Evolutionary conservation across 2,329 filamentous ascomycete genomes (phyloP).

Genomic region (Amauroascus verrucosus): DNA sequence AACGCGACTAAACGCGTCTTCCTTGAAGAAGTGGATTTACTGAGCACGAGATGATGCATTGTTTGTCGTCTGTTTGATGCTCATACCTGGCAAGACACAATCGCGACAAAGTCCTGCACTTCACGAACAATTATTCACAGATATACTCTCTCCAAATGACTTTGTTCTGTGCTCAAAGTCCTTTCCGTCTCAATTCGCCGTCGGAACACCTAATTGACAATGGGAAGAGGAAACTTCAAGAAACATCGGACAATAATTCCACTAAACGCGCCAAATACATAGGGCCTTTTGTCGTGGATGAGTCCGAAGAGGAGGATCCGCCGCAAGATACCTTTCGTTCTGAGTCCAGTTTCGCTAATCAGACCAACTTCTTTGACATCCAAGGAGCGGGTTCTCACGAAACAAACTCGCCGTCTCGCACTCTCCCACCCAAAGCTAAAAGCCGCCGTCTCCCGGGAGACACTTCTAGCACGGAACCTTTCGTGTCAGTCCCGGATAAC

Average conservation of each 20-base stretch:
- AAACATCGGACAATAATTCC: constrained; percentile 18
- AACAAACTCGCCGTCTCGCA: background rate
- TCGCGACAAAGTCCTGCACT: too few relatives aligned
- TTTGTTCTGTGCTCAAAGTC: constrained; percentile 6
- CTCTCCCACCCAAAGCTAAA: background rate
- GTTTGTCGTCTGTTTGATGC: background rate
- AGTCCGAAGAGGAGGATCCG: constrained; percentile 30
- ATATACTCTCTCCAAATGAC: constrained; percentile 5
- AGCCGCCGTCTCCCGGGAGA: background rate
- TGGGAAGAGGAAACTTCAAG: constrained; percentile 34
- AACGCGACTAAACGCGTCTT: background rate
- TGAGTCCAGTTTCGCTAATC: background rate
- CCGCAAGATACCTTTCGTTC: constrained; percentile 13
- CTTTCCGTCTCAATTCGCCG: background rate
- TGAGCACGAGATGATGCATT: too few relatives aligned
- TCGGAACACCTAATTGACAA: constrained; percentile 12
- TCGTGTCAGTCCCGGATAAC: background rate
- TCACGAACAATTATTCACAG: background rate
- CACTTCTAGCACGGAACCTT: background rate
- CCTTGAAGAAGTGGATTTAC: background rate
- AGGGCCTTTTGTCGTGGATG: constrained; percentile 36
- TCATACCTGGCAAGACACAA: too few relatives aligned
- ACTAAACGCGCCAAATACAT: constrained; percentile 34
- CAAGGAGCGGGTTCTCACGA: background rate
- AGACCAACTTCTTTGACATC: background rate